Evolutionary conservation across 2,329 filamentous ascomycete species (phyloP).

Genomic region (Triangularia verruculosa): DNA sequence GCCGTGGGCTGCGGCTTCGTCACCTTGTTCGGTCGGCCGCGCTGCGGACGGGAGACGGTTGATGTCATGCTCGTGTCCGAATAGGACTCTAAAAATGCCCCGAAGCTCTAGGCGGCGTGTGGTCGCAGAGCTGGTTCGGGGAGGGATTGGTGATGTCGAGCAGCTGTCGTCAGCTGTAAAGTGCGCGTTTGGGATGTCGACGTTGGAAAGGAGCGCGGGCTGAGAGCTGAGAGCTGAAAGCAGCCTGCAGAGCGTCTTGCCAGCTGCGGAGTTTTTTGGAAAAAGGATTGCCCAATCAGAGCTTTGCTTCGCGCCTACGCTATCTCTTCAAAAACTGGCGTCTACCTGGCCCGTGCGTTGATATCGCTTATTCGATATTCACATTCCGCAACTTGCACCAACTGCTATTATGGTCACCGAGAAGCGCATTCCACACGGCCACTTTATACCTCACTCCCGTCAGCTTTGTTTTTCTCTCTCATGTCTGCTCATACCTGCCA

Average conservation of each 20-base stretch:
- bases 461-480: background rate
- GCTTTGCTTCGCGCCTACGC: background rate
- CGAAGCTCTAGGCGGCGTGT: constrained; percentile 11
- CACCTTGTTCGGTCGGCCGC: constrained; percentile 43
- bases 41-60: constrained; percentile 31
- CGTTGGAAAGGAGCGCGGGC: constrained; percentile 12
- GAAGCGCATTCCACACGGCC: background rate
- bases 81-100: constrained; percentile 6
- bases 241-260: constrained; percentile 9
- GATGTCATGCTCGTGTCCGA: constrained; percentile 27
- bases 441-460: constrained; percentile 1
- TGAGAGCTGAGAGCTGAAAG: constrained; percentile 10
- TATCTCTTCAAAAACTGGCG: no score
- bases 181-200: constrained; percentile 20
- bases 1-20: constrained; percentile 36
- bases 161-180: constrained; percentile 32
- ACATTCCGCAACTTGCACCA: constrained; percentile 1
- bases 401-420: background rate
- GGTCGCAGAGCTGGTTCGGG: constrained; percentile 14
- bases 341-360: constrained; percentile 6
- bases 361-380: background rate
- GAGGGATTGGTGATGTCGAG: constrained; percentile 21
- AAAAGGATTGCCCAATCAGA: constrained; percentile 18
- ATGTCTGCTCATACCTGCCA: background rate
- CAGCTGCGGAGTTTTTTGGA: constrained; percentile 20